phyloP scores from a whole-genome alignment of 352 stramenopile genomes.

The Phytophthora ohioensis region DNA sequence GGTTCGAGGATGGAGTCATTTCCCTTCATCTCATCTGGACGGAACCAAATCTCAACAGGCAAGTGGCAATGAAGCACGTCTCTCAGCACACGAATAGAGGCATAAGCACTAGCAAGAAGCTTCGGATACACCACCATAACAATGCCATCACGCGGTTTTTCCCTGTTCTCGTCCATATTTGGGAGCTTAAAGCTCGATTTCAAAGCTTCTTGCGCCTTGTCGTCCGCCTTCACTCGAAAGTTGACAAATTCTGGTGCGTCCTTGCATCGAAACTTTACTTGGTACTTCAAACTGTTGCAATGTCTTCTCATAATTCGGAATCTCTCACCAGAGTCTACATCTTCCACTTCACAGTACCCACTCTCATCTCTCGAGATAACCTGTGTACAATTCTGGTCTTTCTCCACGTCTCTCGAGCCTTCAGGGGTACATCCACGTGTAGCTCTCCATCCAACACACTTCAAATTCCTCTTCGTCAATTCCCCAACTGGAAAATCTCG shows the following conservation, averaged over 20 bases:
- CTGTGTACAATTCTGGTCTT: conserved; percentile 26
- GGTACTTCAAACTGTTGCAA: conserved; percentile 37
- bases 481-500: conserved; percentile 15
- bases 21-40: conserved; percentile 40
- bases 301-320: conserved; percentile 42
- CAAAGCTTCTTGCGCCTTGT: conserved; percentile 2
- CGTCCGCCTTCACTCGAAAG: conserved; percentile 27
- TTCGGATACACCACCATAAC: conserved; percentile 66
- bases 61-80: conserved; percentile 43
- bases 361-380: conserved; percentile 26
- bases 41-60: conserved; percentile 65
- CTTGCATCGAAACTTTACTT: conserved; percentile 45
- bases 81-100: conserved; percentile 44
- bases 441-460: conserved; percentile 31
- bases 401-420: conserved; percentile 5
- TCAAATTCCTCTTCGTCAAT: conserved; percentile 5
- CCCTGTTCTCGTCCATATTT: neutral
- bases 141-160: conserved; percentile 34
- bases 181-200: conserved; percentile 24
- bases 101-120: conserved; percentile 52
- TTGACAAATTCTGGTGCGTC: conserved; percentile 45
- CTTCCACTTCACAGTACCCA: conserved; percentile 53
- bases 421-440: conserved; percentile 22
- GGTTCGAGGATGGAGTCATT: conserved; percentile 31
- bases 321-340: conserved; percentile 19